Conservation (phyloP, 495 filamentous ascomycete species). For the Penicillium robsamsonii region DNA sequence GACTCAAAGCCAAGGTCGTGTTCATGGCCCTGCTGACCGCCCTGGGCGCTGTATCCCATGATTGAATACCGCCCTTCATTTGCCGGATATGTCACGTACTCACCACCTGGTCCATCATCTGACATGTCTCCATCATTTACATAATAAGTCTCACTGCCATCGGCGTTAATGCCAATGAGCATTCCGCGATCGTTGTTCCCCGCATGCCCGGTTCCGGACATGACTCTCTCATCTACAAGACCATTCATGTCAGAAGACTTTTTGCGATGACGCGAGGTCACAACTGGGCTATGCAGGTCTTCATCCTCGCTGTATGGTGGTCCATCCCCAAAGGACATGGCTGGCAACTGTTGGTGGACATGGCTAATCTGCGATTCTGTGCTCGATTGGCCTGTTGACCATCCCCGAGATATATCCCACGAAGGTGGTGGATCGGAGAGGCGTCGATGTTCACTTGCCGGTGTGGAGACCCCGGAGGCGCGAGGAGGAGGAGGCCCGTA, state of each 20-base stretch:
- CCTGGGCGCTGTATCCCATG: slow-evolving; percentile 37
- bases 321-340: slow-evolving; percentile 85
- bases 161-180: slow-evolving; percentile 64
- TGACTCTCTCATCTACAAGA: slow-evolving; percentile 19
- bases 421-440: slow-evolving; percentile 75
- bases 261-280: slow-evolving; percentile 75
- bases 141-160: slow-evolving; percentile 77
- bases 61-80: slow-evolving; percentile 59
- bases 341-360: slow-evolving; percentile 65
- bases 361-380: slow-evolving; percentile 35
- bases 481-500: slow-evolving; percentile 83
- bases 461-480: slow-evolving; percentile 78
- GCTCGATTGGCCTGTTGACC: slow-evolving; percentile 51
- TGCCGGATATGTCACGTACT: slow-evolving; percentile 76
- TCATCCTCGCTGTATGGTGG: slow-evolving; percentile 98
- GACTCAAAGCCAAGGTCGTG: slow-evolving; percentile 56
- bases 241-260: slow-evolving; percentile 56
- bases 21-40: slow-evolving; percentile 56
- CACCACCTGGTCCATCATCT: slow-evolving; percentile 73
- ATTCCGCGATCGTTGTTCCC: slow-evolving; percentile 57
- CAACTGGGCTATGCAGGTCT: slow-evolving; percentile 87
- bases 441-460: slow-evolving; percentile 74
- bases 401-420: slow-evolving; percentile 53
- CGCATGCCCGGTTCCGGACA: slow-evolving; percentile 27
- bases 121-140: slow-evolving; percentile 59